These are phyloP conservation scores for Botrytis porri DNA, from an alignment of 2,329 filamentous ascomycete genomes.

Conservation along the genomic window DNA sequence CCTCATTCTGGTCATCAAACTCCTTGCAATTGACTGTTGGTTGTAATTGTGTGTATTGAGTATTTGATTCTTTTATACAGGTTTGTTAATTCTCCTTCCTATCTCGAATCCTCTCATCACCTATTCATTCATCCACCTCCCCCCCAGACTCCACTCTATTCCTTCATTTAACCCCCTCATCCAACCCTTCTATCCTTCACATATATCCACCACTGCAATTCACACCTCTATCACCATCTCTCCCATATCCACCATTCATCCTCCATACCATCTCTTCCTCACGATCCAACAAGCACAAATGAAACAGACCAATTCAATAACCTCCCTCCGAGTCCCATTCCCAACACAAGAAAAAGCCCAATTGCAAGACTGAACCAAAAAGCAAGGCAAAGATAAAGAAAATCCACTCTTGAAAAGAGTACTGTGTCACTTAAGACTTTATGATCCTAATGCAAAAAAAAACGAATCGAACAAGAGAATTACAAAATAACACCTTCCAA, in stretches of 20 bases:
- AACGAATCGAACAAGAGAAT: constrained; percentile 26
- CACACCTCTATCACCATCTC: neutral
- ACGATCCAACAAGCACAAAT: neutral
- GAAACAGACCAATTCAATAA: neutral
- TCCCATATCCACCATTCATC: neutral
- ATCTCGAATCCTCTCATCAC: neutral
- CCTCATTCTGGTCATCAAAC: neutral
- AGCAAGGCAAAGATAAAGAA: constrained; percentile 1
- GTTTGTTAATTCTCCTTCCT: neutral
- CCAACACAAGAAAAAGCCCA: constrained; percentile 7
- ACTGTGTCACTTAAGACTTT: constrained; percentile 2
- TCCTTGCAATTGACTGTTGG: neutral
- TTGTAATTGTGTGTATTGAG: neutral
- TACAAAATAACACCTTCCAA: constrained; percentile 34
- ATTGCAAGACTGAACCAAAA: neutral
- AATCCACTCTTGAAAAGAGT: constrained; percentile 3
- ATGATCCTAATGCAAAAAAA: constrained; percentile 7
- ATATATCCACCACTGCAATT: neutral
- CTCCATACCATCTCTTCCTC: neutral
- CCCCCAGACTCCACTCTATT: neutral
- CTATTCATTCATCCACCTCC: neutral
- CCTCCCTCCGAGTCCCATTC: neutral
- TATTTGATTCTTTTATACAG: constrained; percentile 15
- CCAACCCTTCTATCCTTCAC: neutral
- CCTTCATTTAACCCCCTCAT: neutral